Evolutionary conservation across 208 protist genomes (phyloP).

Genomic region (Wallacemonas collosoma): DNA sequence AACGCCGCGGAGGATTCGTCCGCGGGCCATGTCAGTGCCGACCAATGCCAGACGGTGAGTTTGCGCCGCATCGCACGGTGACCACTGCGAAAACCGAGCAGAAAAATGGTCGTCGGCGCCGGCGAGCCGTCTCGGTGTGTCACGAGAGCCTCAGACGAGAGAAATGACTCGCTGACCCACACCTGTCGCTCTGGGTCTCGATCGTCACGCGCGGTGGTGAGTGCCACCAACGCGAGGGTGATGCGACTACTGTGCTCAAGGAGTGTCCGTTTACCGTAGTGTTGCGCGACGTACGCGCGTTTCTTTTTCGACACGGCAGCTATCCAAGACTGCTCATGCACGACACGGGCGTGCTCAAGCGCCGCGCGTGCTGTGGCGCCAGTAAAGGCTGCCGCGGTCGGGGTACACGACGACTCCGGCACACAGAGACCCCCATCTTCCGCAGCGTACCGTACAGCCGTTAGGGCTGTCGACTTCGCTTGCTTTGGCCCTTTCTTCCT

Average conservation of each 20-base stretch:
- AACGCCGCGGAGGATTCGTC: neutral
- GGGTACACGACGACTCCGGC: too few relatives aligned
- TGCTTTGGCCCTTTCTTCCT: too few relatives aligned
- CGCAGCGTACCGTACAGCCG: too few relatives aligned
- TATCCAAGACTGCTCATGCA: neutral
- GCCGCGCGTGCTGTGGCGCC: neutral
- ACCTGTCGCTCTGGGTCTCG: neutral
- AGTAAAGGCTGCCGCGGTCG: neutral
- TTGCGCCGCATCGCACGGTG: neutral
- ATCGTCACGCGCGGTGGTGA: neutral
- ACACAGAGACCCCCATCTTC: neutral
- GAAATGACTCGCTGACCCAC: neutral
- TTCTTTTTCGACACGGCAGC: conserved; percentile 4
- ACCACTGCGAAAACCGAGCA: neutral
- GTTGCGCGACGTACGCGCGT: neutral
- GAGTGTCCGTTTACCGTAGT: neutral
- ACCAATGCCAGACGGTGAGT: neutral
- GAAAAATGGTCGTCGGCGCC: neutral
- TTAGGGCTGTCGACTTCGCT: too few relatives aligned
- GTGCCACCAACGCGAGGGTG: neutral
- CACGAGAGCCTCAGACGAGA: neutral
- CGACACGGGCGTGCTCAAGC: neutral
- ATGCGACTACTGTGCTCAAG: neutral
- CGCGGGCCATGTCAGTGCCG: neutral
- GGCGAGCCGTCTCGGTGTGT: neutral